Evolutionary conservation across 1,139 yeast species (phyloP), one percentile per base, ranked within the genome.

Genomic region (Debaryomyces psychrophilus): DNA sequence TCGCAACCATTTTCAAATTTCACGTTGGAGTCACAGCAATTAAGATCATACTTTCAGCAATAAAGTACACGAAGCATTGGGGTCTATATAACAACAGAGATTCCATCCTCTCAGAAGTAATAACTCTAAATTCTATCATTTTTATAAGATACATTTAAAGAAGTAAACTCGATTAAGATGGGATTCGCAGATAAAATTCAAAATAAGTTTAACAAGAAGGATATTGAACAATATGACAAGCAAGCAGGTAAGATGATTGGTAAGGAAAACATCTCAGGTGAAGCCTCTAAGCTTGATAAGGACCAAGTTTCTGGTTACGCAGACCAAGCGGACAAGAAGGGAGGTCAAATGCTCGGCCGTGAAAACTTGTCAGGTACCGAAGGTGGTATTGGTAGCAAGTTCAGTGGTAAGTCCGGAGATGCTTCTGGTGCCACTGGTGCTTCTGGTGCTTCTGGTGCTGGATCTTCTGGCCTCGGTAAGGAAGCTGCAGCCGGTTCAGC

Each of bases 101-200:
- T 15, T 27, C 31, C 31, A 20, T 8, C 26, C 27, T 25, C 20
- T 37, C 23, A 18, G n/a, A 17, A 27, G 2, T 2, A 22, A 2
- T 4, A 11, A 6, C 9, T 22, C 11, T 35, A 37, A 25, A 23
- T 37, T 37, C n/a, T 25, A 15, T n/a, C n/a, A n/a, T n/a, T n/a
- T n/a, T n/a, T n/a, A n/a, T 9, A 23, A 26, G 11, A 15, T 23
- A 23, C 8, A 20, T 15, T 14, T 12, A 20, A 34, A 15, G 4
- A 25, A 39, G 31, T 9, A 14, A 25, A 34, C 35, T 22, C 28
- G 8, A 37, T 17, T 22, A 61, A 50, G 15, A 69, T 69, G 75
- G 74, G 75, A 46, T 61, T 69, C 41, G 56, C 70, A 31, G 73
- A 69, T 53, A 69, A 68, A 54, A 55, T 69, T 49, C 60, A 58